Evolutionary conservation across 108 stramenopile species (phyloP), one percentile per base, ranked within the genome.

Genomic region (Discostella pseudostelligera): DNA sequence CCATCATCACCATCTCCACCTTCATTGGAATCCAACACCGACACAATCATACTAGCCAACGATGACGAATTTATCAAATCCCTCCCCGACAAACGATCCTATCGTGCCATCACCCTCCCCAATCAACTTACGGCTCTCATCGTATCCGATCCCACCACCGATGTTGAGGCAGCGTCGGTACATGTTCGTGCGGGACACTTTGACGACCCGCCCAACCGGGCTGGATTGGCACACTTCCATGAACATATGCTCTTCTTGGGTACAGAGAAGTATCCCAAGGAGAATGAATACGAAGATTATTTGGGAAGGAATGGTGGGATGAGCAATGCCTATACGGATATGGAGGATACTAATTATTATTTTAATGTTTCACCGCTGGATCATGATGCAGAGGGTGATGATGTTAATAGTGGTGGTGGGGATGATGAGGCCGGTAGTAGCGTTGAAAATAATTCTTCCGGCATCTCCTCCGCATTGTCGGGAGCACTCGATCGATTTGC

Each of bases 221-320:
- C 76, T 17, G 80, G 80, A 1, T 40, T 92, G 7, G 88, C 90
- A 0, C 93, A 94, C 54, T 96, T 97, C 59, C 88, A 95, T 74
- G 98, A 99, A 67, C 94, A 95, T 74, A 93, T 93, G 92, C 74
- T 95, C 35, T 99, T 99, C 78, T 80, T 99, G 59, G 97, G 97
- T 0, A 98, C 95, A 7, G 78, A 91, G 57, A 96, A 94, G 69
- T 98, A 96, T 82, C 94, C 96, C 11, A 69, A 78, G 25, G 97
- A 97, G 65, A 80, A 96, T 56, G 96, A 88, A 54, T 98, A 90
- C 65, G 88, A 92, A 65, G 74, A 80, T 21, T 99, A 81, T 67
- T 67, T 99, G 13, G 81, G 76, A 25, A 76, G 67, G 46, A 76
- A 96, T 64, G 97, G 97, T 10, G 99, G 99, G 2, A 81, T 64